These are phyloP conservation scores for Whalleya microplaca DNA, from an alignment of 2,329 filamentous ascomycete genomes.

Conservation along the genomic window DNA sequence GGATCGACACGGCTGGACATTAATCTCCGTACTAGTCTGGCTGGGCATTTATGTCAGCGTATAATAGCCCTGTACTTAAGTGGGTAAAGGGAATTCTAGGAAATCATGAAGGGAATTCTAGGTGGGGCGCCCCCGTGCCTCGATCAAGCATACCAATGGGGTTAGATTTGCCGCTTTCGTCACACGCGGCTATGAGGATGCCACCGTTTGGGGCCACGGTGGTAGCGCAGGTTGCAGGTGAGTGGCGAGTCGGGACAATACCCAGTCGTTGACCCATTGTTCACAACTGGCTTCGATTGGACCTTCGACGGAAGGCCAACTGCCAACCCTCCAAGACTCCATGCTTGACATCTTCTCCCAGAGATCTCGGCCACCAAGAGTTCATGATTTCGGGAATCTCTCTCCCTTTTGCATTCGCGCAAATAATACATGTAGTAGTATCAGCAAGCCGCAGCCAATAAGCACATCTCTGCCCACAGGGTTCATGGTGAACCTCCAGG, in stretches of 20 bases:
- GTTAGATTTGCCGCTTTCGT: conserved; percentile 34
- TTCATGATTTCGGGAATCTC: not conserved
- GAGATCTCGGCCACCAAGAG: not conserved
- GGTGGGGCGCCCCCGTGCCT: not conserved
- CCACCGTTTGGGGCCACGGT: not conserved
- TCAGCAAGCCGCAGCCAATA: not conserved
- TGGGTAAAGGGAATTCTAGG: too few relatives aligned
- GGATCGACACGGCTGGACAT: too few relatives aligned
- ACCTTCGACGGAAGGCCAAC: not conserved
- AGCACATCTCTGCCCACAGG: not conserved
- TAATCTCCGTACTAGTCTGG: too few relatives aligned
- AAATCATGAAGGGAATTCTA: too few relatives aligned
- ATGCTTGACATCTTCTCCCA: not conserved
- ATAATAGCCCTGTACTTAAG: too few relatives aligned
- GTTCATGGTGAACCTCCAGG: not conserved
- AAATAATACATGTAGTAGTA: not conserved
- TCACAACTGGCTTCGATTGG: not conserved
- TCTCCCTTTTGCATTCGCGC: not conserved
- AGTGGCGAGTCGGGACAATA: conserved; percentile 10
- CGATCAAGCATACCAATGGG: conserved; percentile 2
- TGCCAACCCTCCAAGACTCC: not conserved
- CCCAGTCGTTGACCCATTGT: not conserved
- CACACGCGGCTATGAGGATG: conserved; percentile 26
- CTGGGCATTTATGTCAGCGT: too few relatives aligned
- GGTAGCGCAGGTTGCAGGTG: not conserved